A percentile compares a stretch with the other conserved stretches of the same genome.
These are phyloP conservation scores for Fusarium torulosum DNA, from an alignment of 2,329 filamentous ascomycete genomes.

Conservation along the genomic window DNA sequence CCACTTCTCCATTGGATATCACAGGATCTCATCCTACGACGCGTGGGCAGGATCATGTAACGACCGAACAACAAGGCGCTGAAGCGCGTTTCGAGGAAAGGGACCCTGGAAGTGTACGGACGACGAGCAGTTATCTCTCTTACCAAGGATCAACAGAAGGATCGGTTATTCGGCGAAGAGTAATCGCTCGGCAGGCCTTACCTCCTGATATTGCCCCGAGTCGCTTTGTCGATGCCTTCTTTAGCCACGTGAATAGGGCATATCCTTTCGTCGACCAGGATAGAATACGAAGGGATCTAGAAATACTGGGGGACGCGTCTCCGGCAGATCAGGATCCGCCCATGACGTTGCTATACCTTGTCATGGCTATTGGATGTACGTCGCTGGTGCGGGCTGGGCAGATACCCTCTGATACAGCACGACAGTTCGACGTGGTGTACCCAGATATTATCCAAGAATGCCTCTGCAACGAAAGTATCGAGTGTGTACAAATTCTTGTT, in stretches of 20 bases:
- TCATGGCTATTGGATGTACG: constrained; percentile 62
- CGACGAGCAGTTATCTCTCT: constrained; percentile 40
- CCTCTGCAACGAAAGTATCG: constrained; percentile 51
- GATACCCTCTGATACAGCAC: constrained; percentile 51
- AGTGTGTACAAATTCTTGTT: constrained; percentile 58
- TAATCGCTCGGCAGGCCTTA: constrained; percentile 38
- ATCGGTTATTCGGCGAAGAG: constrained; percentile 27
- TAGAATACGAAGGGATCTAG: constrained; percentile 53
- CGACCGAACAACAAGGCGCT: constrained; percentile 20
- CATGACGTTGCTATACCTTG: constrained; percentile 56
- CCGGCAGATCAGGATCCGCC: constrained; percentile 45
- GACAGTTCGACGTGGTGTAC: constrained; percentile 55
- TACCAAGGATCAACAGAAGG: constrained; percentile 42
- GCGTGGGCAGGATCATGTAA: constrained; percentile 23
- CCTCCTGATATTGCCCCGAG: constrained; percentile 48
- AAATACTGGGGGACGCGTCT: constrained; percentile 49
- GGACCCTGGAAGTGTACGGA: constrained; percentile 40
- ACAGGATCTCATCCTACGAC: constrained; percentile 8
- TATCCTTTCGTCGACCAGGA: constrained; percentile 60
- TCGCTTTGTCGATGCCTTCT: constrained; percentile 59
- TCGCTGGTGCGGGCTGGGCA: constrained; percentile 59
- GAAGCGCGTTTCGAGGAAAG: constrained; percentile 35
- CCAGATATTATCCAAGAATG: constrained; percentile 58
- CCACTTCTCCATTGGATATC: constrained; percentile 36
- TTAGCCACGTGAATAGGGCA: constrained; percentile 59